A percentile compares a stretch with the other conserved stretches of the same genome.
Evolutionary conservation across 768 basidiomycete genomes (phyloP).

Genomic region (Rhodotorula graminis): DNA sequence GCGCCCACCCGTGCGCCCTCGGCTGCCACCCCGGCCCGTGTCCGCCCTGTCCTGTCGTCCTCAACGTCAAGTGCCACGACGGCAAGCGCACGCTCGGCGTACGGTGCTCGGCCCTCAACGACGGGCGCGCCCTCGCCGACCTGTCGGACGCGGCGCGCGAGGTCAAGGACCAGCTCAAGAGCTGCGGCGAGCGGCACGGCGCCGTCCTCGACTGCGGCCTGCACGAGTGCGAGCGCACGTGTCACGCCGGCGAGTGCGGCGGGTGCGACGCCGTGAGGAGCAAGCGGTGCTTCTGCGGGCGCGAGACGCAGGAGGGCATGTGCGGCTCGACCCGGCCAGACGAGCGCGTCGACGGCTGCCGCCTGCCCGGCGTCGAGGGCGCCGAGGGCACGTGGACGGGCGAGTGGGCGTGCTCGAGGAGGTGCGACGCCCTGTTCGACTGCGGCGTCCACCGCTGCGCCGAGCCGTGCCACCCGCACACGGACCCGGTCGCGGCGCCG

Average conservation of each 20-base stretch:
- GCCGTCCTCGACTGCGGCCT: slow-evolving; percentile 44
- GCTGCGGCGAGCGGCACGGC: slow-evolving; percentile 57
- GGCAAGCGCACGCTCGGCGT: slow-evolving; percentile 58
- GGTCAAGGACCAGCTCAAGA: slow-evolving; percentile 49
- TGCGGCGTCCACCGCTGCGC: slow-evolving; percentile 73
- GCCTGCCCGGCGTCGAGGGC: slow-evolving; percentile 29
- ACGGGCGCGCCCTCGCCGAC: slow-evolving; percentile 30
- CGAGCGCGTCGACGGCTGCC: slow-evolving; percentile 42
- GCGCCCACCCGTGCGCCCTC: slow-evolving; percentile 72
- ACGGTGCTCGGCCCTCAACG: slow-evolving; percentile 55
- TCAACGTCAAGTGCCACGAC: slow-evolving; percentile 73
- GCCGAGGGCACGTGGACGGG: slow-evolving; percentile 59
- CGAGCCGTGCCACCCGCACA: slow-evolving; percentile 52
- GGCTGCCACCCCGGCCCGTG: slow-evolving; percentile 92
- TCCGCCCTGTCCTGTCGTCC: slow-evolving; percentile 81
- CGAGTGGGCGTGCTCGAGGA: slow-evolving; percentile 57
- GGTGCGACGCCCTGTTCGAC: slow-evolving; percentile 65
- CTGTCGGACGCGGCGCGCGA: slow-evolving; percentile 15
- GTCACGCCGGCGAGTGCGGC: slow-evolving; percentile 72
- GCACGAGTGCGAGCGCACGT: slow-evolving; percentile 65
- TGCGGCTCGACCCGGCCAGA: slow-evolving; percentile 58
- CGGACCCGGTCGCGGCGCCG: slow-evolving; percentile 54
- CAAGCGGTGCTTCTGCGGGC: slow-evolving; percentile 76
- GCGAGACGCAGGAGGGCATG: slow-evolving; percentile 55
- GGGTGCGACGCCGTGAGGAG: slow-evolving; percentile 58